These are phyloP conservation scores for Macrolepiota fuliginosa DNA, from an alignment of 768 basidiomycete genomes.

Conservation along the genomic window DNA sequence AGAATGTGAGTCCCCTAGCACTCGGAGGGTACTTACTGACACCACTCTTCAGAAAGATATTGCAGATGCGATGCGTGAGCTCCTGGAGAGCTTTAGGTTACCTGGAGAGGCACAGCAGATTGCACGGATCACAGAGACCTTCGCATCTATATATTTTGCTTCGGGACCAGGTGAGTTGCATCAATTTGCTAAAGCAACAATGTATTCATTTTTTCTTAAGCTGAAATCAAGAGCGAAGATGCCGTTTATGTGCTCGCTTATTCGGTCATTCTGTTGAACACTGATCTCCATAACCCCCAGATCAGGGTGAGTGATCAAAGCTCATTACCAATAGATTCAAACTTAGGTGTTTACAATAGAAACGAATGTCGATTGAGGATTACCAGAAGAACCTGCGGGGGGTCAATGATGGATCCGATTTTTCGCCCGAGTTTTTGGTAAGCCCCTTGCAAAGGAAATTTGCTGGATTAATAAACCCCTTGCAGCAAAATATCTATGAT, in stretches of 20 bases:
- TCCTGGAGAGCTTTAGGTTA: slow-evolving; percentile 89
- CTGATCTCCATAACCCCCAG: slow-evolving; percentile 95
- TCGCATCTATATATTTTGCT: slow-evolving; percentile 89
- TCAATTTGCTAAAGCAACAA: slow-evolving; percentile 1
- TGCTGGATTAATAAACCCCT: not conserved
- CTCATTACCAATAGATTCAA: too few species aligned
- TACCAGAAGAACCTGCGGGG: slow-evolving; percentile 91
- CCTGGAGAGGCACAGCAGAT: slow-evolving; percentile 98
- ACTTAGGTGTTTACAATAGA: slow-evolving; percentile 40
- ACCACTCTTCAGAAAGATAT: slow-evolving; percentile 70
- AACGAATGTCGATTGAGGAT: slow-evolving; percentile 96
- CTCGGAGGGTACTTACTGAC: not conserved
- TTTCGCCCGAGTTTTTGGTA: slow-evolving; percentile 84
- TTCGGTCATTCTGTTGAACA: slow-evolving; percentile 98
- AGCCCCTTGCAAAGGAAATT: slow-evolving; percentile 17
- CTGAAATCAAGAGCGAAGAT: slow-evolving; percentile 87
- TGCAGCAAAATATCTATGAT: slow-evolving; percentile 85
- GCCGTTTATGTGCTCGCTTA: slow-evolving; percentile 93
- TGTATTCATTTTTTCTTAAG: slow-evolving; percentile 34
- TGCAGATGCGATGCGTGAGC: slow-evolving; percentile 93
- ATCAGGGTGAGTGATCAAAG: slow-evolving; percentile 57
- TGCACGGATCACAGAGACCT: slow-evolving; percentile 88
- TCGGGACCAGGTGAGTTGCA: slow-evolving; percentile 65
- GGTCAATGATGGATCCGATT: slow-evolving; percentile 83
- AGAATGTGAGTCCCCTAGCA: slow-evolving; percentile 52